These are phyloP conservation scores for Polytrichum commune DNA, from an alignment of 225 moss, liverwort and hornwort genomes.

Conservation along the genomic window DNA sequence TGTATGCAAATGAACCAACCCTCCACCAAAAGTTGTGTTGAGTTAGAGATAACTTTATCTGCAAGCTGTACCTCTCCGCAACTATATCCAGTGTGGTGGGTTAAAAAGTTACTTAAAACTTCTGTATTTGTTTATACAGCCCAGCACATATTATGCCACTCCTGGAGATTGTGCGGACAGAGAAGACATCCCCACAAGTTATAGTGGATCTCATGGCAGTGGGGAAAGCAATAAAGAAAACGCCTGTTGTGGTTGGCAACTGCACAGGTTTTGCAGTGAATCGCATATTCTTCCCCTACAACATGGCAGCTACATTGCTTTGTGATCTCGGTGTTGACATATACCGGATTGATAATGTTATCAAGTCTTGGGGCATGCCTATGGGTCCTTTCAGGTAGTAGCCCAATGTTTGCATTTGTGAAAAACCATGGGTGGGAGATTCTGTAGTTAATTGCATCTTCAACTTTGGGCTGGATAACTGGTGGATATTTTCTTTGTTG, in stretches of 20 bases:
- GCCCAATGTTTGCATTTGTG: not conserved
- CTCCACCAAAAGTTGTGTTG: no score
- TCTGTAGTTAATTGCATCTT: no score
- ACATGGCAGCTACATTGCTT: slow-evolving; percentile 74
- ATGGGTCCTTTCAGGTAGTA: slow-evolving; percentile 94
- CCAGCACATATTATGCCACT: slow-evolving; percentile 99
- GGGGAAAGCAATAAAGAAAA: slow-evolving; percentile 87
- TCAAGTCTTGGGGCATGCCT: slow-evolving; percentile 98
- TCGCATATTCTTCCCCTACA: slow-evolving; percentile 94
- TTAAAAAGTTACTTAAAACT: not conserved
- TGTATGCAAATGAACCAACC: no score
- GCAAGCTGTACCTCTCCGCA: no score
- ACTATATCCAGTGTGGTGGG: not conserved
- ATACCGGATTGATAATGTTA: slow-evolving; percentile 80
- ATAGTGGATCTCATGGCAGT: slow-evolving; percentile 89
- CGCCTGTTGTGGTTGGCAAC: slow-evolving; percentile 95
- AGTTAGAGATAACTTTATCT: no score
- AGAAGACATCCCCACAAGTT: slow-evolving; percentile 89
- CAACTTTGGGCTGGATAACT: no score
- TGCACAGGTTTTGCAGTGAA: slow-evolving; percentile 97
- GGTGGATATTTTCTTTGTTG: no score
- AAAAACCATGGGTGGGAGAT: no score
- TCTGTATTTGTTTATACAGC: slow-evolving; percentile 43
- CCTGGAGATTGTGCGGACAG: slow-evolving; percentile 92
- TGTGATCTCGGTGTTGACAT: slow-evolving; percentile 83